Evolutionary conservation across 352 stramenopile genomes (phyloP), one percentile per base, ranked within the genome.

Genomic region (Globisporangium nunn): DNA sequence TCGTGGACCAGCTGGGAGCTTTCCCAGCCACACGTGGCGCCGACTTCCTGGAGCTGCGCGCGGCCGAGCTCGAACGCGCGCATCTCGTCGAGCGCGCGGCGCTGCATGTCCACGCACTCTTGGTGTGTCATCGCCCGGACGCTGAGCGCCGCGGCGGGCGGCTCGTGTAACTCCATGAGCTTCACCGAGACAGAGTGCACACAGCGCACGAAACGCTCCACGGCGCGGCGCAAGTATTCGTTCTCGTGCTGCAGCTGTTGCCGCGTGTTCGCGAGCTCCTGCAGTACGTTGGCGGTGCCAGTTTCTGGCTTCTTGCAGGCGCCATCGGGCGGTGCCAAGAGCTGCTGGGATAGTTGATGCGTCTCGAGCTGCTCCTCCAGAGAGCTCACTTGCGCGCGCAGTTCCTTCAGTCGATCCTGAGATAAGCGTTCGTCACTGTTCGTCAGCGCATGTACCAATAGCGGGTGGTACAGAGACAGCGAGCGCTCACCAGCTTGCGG

Each of bases 231-330:
- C 37, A 64, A 33, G 18, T 28, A 57, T 23, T 58, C 58, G 40
- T 63, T 63, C 51, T 63, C 58, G 17, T 43, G 43, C 4, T 48
- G 35, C 8, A 59, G 46, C 30, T 40, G 51, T 37, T 51, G 40
- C 18, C 35, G 45, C 15, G 52, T 53, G 10, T 2, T 33, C 14
- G 6, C n/a, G 31, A 62, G 50, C 7, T 57, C n/a, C 4, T 52
- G 11, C 4, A 62, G 40, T 4, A 52, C n/a, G 0, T 6, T 14
- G 4, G 31, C 18, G 11, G 29, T 29, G 1, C 33, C 47, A 0
- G 29, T 8, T 37, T 23, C 23, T 23, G 23, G 23, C 23, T 23
- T 23, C 23, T 37, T 37, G 33, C 33, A 37, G 33, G 4, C 17
- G 37, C 37, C 37, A 4, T 11, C 37, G 41, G 6, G 3, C 6